A percentile compares a stretch with the other conserved stretches of the same genome.
Conservation (phyloP, 2,329 filamentous ascomycete genomes). For the Venturia aucupariae region DNA sequence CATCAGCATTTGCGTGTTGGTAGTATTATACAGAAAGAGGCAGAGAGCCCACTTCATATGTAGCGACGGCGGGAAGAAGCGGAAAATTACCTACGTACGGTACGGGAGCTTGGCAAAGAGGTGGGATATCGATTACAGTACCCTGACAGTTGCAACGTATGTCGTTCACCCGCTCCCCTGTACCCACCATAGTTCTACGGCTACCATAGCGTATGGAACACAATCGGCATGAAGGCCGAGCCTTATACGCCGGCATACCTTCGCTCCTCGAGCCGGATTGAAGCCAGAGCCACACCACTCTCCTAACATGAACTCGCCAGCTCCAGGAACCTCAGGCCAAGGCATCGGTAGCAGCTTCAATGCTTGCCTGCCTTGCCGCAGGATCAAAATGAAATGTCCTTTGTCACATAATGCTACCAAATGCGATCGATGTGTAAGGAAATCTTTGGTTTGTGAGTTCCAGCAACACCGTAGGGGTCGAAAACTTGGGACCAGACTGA, state of each 20-base stretch:
- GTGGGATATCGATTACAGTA: no score
- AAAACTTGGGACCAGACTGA: not conserved
- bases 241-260: not conserved
- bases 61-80: no score
- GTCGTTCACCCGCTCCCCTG: no score
- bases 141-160: no score
- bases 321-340: not conserved
- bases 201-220: no score
- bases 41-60: no score
- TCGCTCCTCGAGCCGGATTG: not conserved
- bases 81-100: no score
- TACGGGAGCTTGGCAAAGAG: no score
- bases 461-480: not conserved
- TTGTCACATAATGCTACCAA: not conserved
- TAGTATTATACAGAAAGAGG: no score
- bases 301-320: not conserved
- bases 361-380: not conserved
- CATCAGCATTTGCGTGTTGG: no score
- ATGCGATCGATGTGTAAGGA: not conserved
- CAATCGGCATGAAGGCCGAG: no score
- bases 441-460: not conserved
- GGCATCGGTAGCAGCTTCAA: not conserved
- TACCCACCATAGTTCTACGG: no score
- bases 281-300: not conserved
- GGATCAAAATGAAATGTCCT: not conserved